Evolutionary conservation across 176 grass and related monocot genomes (phyloP).

Genomic region (Cenchrus purpureus): DNA sequence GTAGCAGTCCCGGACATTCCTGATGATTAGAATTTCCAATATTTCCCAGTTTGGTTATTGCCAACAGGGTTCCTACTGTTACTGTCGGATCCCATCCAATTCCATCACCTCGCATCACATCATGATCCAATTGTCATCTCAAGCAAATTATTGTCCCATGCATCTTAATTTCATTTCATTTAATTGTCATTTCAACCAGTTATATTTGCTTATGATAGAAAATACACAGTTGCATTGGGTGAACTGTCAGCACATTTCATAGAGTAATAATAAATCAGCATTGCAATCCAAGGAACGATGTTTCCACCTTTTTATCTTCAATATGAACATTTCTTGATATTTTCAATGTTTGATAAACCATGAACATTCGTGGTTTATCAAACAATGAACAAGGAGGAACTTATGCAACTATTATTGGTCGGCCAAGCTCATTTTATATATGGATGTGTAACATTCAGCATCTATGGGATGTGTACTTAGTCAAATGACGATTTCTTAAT

Average conservation of each 20-base stretch:
- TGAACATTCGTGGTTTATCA: background rate
- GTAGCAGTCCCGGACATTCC: no score
- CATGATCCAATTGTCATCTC: conserved; percentile 1
- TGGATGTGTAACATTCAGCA: background rate
- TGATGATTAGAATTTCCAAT: background rate
- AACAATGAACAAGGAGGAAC: background rate
- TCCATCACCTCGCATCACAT: conserved; percentile 9
- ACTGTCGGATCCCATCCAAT: background rate
- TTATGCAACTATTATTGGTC: background rate
- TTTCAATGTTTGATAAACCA: no score
- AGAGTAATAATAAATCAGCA: no score
- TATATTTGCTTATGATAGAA: background rate
- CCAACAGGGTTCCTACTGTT: background rate
- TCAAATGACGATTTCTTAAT: background rate
- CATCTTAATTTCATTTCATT: background rate
- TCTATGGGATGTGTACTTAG: background rate
- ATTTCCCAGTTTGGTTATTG: conserved; percentile 13
- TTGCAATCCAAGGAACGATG: background rate
- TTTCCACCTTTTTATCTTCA: background rate
- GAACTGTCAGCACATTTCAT: background rate
- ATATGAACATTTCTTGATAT: background rate
- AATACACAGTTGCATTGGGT: background rate
- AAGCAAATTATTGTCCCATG: background rate
- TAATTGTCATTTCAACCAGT: background rate
- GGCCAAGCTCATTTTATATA: background rate